phyloP scores from a whole-genome alignment of 2,329 filamentous ascomycete genomes.

The Penicillium concentricum region DNA sequence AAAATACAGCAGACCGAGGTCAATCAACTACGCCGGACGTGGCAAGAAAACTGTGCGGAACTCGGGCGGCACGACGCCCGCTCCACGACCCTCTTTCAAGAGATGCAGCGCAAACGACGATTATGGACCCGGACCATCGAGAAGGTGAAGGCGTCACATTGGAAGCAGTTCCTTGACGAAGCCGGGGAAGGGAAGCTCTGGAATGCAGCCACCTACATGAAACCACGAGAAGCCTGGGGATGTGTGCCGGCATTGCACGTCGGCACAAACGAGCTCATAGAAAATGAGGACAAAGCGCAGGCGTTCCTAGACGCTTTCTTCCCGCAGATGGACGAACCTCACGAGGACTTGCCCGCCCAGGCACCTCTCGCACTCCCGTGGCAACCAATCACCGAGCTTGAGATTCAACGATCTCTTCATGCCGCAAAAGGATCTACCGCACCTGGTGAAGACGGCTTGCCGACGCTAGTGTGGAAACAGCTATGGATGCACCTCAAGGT shows the following conservation, averaged over 20 bases:
- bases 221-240: constrained; percentile 11
- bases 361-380: background rate
- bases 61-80: background rate
- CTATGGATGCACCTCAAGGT: background rate
- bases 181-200: constrained; percentile 15
- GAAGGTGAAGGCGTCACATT: constrained; percentile 20
- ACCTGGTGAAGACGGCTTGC: constrained; percentile 20
- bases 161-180: constrained; percentile 21
- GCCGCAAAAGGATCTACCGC: constrained; percentile 16
- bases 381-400: background rate
- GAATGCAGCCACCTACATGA: constrained; percentile 17
- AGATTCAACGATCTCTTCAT: constrained; percentile 1
- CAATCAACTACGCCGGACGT: constrained; percentile 21
- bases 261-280: background rate
- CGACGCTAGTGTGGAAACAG: constrained; percentile 19
- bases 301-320: constrained; percentile 14
- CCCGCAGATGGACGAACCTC: constrained; percentile 5
- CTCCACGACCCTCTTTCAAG: constrained; percentile 11
- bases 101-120: constrained; percentile 14
- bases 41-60: constrained; percentile 15
- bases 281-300: constrained; percentile 10
- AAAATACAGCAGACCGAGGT: constrained; percentile 22
- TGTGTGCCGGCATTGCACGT: constrained; percentile 9
- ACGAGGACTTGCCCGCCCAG: background rate
- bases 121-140: constrained; percentile 22